Base-by-base conservation (phyloP, 2,329 filamentous ascomycete genomes). In the Fusarium stilboides region DNA sequence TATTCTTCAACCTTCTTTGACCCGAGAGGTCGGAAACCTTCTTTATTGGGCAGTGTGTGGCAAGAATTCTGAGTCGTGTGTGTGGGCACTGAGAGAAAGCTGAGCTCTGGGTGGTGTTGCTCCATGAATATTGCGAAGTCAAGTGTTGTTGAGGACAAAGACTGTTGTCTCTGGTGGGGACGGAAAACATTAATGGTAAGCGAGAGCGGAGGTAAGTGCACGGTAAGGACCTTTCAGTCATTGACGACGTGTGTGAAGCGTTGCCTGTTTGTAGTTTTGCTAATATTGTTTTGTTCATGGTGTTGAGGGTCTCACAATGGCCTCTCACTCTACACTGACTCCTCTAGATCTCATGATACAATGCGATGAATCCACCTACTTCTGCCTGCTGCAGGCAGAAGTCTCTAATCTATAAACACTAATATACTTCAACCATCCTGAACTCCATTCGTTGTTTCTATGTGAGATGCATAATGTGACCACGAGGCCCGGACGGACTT, bases 11-110 rank as follows among this genome's bases (percentile, higher is more conserved):
- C 31, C 45, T 36, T 42, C 36, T 47, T 57, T 54, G 43, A 34
- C 56, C 62, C 43, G 51, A 65, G 69, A 74, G 62, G 59, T 31
- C 62, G 66, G 60, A 40, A 71, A 68, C 71, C 66, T 70, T 69
- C 68, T 72, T 42, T 26, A 73, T 74, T 66, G 64, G 71, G 69
- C 43, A 69, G 64, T 40, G 34, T 54, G 66, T 73, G 73, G 71
- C 63, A 70, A 70, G 37, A 36, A 45, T 31, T 50, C 39, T 37
- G 56, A 52, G 51, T 65, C 56, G 61, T 58, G 56, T 65, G 68
- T 53, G 69, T 68, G 69, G 57, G 52, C 37, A 54, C 43, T 51
- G 28, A n/a, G 20, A 19, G 40, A 50, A 49, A 40, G 22, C 28
- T 56, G 33, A 13, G 22, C 20, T 34, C 28, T 55, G 46, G 59